Percentiles rank a stretch among this genome's conserved stretches.
phyloP scores from a whole-genome alignment of 169 alveolate species.

The Perkinsus marinus region DNA sequence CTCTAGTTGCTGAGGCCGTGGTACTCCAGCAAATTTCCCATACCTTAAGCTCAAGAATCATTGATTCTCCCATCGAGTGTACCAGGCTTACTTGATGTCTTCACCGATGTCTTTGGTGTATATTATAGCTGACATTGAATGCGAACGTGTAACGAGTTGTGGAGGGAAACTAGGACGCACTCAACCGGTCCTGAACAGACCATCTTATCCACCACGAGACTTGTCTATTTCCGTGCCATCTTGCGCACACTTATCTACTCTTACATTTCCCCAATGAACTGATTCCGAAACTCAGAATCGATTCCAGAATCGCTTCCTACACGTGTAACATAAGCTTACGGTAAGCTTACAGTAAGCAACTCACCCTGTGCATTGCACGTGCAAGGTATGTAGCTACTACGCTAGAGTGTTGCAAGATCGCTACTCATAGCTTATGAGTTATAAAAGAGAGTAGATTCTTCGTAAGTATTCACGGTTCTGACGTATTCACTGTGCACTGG shows the following conservation, averaged over 20 bases:
- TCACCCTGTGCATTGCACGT: too few species aligned
- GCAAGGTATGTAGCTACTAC: too few species aligned
- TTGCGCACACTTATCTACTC: not conserved
- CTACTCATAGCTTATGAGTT: too few species aligned
- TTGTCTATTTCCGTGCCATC: not conserved
- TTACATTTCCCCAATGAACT: not conserved
- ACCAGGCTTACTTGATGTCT: not conserved
- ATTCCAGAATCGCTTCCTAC: too few species aligned
- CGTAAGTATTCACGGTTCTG: too few species aligned
- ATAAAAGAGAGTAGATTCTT: too few species aligned
- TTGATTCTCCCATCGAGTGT: not conserved
- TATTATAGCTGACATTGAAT: not conserved
- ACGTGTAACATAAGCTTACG: too few species aligned
- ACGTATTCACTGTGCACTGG: too few species aligned
- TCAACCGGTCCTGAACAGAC: not conserved
- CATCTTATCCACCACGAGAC: not conserved
- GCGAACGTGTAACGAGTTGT: too few species aligned
- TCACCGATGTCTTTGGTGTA: not conserved
- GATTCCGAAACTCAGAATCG: not conserved
- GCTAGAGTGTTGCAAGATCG: too few species aligned
- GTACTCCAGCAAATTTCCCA: not conserved
- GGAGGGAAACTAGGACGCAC: too few species aligned
- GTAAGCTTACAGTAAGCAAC: too few species aligned
- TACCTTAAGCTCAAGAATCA: not conserved
- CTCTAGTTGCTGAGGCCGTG: not conserved